Percentiles rank a stretch among this genome's conserved stretches.
phyloP scores from a whole-genome alignment of 306 rosid species.

The Ormosia semicastrata region DNA sequence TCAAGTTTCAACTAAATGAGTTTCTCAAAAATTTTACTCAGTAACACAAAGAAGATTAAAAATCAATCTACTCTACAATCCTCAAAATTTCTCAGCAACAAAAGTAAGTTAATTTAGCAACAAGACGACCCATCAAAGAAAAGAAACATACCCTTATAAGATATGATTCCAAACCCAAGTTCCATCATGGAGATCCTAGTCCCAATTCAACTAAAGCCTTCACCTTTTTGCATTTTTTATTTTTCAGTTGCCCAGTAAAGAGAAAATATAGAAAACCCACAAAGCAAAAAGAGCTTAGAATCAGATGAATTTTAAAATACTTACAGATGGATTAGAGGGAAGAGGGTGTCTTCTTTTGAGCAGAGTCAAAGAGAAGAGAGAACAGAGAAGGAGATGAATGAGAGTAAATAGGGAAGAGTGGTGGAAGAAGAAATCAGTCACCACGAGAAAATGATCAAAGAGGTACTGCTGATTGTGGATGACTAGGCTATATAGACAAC shows the following conservation, averaged over 20 bases:
- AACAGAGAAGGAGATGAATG: not conserved
- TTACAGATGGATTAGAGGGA: slow-evolving; percentile 30
- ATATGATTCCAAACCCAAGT: not conserved
- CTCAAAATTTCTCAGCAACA: not conserved
- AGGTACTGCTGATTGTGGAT: not conserved
- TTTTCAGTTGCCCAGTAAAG: not conserved
- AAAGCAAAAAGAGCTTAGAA: not conserved
- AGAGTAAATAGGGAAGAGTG: not conserved
- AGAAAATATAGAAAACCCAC: not conserved
- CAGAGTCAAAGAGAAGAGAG: not conserved
- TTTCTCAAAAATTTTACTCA: not conserved
- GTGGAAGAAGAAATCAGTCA: not conserved
- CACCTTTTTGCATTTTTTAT: not conserved
- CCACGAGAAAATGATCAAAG: not conserved
- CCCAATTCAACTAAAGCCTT: not conserved
- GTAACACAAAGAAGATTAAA: not conserved
- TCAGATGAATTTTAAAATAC: slow-evolving; percentile 6
- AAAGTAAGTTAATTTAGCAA: not conserved
- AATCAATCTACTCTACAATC: not conserved
- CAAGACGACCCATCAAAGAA: not conserved
- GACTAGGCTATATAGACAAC: slow-evolving; percentile 28
- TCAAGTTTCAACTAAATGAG: not conserved
- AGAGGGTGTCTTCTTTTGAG: not conserved
- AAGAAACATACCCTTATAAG: not conserved
- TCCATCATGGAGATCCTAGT: not conserved